Conservation (phyloP, 75 land plant genomes). For the Chamaecyparis obtusa region DNA sequence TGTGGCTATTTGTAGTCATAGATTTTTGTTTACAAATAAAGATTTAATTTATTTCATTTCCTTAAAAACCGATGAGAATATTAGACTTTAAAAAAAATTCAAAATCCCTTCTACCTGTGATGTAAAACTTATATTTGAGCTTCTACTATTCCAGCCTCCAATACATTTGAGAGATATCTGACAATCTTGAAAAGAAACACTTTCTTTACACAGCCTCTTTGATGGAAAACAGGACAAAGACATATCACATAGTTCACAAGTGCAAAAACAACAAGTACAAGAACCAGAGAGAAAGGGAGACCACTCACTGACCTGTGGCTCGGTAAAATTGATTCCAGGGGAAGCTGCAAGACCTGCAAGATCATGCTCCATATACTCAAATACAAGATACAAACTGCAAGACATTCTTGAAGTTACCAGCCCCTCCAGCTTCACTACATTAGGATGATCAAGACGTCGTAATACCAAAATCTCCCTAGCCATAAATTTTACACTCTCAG, state of each 20-base stretch:
- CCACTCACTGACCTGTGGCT: slow-evolving; percentile 57
- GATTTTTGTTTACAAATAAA: not conserved
- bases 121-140: not conserved
- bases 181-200: not conserved
- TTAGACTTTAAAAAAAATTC: not conserved
- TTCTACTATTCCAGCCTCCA: not conserved
- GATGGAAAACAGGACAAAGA: not conserved
- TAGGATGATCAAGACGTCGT: slow-evolving; percentile 63
- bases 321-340: slow-evolving; percentile 58
- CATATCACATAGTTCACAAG: slow-evolving; percentile 5
- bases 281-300: slow-evolving; percentile 14
- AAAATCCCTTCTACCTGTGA: not conserved
- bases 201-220: not conserved
- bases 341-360: slow-evolving; percentile 78
- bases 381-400: slow-evolving; percentile 71
- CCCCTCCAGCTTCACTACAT: slow-evolving; percentile 72
- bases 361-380: slow-evolving; percentile 91
- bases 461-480: slow-evolving; percentile 70
- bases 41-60: not conserved
- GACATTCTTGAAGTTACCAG: slow-evolving; percentile 84
- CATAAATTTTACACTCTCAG: slow-evolving; percentile 73
- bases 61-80: not conserved
- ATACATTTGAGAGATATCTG: not conserved
- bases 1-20: not conserved
- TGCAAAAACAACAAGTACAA: slow-evolving; percentile 22